A percentile compares a stretch with the other conserved stretches of the same genome.
phyloP scores from a whole-genome alignment of 306 rosid genomes.

The Rosa persica region DNA sequence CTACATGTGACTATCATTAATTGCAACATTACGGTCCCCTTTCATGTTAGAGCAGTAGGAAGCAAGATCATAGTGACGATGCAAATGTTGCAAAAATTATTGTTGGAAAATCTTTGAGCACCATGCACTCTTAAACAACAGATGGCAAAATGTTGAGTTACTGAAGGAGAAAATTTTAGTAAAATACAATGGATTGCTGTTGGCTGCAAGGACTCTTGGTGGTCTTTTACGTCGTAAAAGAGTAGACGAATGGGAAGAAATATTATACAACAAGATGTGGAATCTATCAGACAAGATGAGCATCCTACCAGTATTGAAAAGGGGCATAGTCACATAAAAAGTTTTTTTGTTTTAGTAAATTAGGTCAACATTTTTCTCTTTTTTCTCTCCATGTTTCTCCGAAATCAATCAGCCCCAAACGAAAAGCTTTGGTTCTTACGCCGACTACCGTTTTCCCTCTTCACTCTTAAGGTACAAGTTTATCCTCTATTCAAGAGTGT shows the following conservation, averaged over 20 bases:
- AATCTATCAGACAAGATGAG: not conserved
- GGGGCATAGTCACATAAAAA: too few relatives aligned
- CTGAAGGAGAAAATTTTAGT: not conserved
- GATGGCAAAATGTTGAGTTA: not conserved
- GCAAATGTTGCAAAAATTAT: not conserved
- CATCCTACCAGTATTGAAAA: not conserved
- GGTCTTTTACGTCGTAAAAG: not conserved
- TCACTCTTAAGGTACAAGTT: too few relatives aligned
- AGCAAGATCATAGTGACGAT: not conserved
- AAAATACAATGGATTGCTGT: not conserved
- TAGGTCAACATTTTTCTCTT: too few relatives aligned
- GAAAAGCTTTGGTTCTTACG: too few relatives aligned
- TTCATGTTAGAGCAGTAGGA: not conserved
- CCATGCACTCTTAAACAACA: not conserved
- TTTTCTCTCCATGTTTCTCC: too few relatives aligned
- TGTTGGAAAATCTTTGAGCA: not conserved
- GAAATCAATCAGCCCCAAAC: too few relatives aligned
- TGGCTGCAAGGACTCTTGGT: not conserved
- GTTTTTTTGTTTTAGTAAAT: too few relatives aligned
- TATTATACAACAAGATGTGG: not conserved
- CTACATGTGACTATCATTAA: not conserved
- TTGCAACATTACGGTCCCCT: not conserved
- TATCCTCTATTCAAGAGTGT: too few relatives aligned
- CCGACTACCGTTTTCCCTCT: too few relatives aligned
- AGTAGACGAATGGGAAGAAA: not conserved